Evolutionary conservation across 1,284 basidiomycete genomes (phyloP), one percentile per base, ranked within the genome.

Genomic region (Ceratobasidium sp.): DNA sequence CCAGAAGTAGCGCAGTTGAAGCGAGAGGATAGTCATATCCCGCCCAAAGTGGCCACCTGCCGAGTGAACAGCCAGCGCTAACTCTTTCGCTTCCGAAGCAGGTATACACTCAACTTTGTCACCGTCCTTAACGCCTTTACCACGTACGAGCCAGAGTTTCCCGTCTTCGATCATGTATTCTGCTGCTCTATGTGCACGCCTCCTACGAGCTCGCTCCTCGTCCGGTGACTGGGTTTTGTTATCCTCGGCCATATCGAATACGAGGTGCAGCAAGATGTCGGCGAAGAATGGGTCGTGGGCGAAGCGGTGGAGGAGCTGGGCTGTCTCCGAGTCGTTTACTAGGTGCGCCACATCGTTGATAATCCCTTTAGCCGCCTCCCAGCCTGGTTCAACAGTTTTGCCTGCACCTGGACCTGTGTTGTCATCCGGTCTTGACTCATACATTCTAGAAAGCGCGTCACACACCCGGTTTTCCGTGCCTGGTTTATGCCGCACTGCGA

Each of bases 41-140:
- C n/a, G n/a, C n/a, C n/a, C n/a, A n/a, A n/a, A n/a, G n/a, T n/a
- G n/a, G n/a, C n/a, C n/a, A n/a, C n/a, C n/a, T n/a, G n/a, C n/a
- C n/a, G n/a, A n/a, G n/a, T n/a, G n/a, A n/a, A n/a, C n/a, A n/a
- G n/a, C n/a, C n/a, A n/a, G n/a, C n/a, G n/a, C n/a, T n/a, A n/a
- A n/a, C n/a, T n/a, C 73, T 2, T 21, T 18, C 28, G 75, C 79
- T 71, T 80, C 78, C 1, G 12, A 18, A 4, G 48, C 46, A 0
- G 77, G 62, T 0, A 79, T 30, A 34, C 79, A 79, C 55, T 79
- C 77, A 0, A 77, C 53, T 18, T 70, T 23, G 1, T 71, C 16
- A 3, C 34, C n/a, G 61, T 2, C 26, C 72, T 73, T 28, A 4
- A 23, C 9, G 26, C 30, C 28, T 18, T 73, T 69, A 14, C 61